Base-by-base conservation (phyloP, 2,329 filamentous ascomycete species). In the Colletotrichum sidae region DNA sequence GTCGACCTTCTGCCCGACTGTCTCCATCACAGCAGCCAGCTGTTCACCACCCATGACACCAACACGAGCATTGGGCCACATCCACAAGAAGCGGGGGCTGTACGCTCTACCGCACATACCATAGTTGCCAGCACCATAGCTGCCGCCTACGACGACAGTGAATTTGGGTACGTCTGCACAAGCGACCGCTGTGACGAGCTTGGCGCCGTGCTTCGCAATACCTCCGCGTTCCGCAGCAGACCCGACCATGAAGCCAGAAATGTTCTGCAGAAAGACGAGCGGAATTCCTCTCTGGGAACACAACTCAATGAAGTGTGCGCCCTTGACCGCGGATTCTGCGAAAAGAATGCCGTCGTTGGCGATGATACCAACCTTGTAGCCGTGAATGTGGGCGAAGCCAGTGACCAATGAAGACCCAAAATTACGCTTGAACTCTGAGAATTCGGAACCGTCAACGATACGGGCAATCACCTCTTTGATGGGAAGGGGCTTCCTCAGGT, bases 61-160 rank as follows among this genome's bases (percentile, higher is more conserved):
- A 55, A 97, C 93, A 74, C 92, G 92, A n/a, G 96, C 94, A 72
- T 97, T 97, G 45, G 96, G 96, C 96, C 96, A 99, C 85, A 95
- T 96, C 89, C 93, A 97, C 67, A 98, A 79, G 77, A 98, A 93
- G 11, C 94, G 85, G 0, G 95, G 95, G n/a, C 88, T 88, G 78
- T 97, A 99, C 2, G 96, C 95, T 55, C 96, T 87, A 25, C 96
- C 96, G 75, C 93, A 98, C 96, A 99, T 99, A 72, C 95, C 96
- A 76, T 99, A 99, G 78, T 98, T 99, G 4, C 96, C 96, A 8
- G 95, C 95, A 64, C 95, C 95, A 69, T 96, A 96, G 76, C 91
- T 94, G 37, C 92, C 92, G 33, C 96, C 96, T n/a, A 97, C 90
- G 1, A 99, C 92, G 13, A 99, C 93, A 1, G 96, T 99, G 75